phyloP scores from a whole-genome alignment of 371 early-diverging fungal genomes.

The Mortierella sp. region DNA sequence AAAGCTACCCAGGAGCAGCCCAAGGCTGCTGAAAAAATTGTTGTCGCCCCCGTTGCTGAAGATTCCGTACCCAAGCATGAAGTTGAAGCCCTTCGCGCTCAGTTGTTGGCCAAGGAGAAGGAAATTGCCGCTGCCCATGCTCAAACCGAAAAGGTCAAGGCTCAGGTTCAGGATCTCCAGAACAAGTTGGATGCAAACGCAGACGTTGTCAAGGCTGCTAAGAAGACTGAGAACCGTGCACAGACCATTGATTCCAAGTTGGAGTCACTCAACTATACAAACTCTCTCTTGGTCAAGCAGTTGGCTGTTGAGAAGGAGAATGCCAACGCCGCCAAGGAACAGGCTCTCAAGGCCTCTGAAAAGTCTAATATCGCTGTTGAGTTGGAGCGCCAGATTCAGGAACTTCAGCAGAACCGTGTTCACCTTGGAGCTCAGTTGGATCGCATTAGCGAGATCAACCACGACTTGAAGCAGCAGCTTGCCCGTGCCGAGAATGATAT shows the following conservation, averaged over 20 bases:
- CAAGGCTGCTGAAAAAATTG: slow-evolving; percentile 18
- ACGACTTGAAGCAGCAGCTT: slow-evolving; percentile 44
- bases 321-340: slow-evolving; percentile 35
- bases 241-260: slow-evolving; percentile 50
- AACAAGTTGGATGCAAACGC: slow-evolving; percentile 43
- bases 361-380: slow-evolving; percentile 23
- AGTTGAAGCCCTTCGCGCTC: slow-evolving; percentile 35
- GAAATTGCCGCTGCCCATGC: slow-evolving; percentile 22
- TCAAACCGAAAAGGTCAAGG: slow-evolving; percentile 31
- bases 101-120: slow-evolving; percentile 32
- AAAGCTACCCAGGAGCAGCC: slow-evolving; percentile 21
- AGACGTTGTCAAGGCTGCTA: slow-evolving; percentile 46
- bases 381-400: slow-evolving; percentile 42
- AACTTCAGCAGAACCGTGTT: slow-evolving; percentile 48
- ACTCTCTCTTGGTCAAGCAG: slow-evolving; percentile 58
- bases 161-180: slow-evolving; percentile 40
- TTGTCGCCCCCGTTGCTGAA: slow-evolving; percentile 11
- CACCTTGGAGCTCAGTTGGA: slow-evolving; percentile 44
- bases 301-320: slow-evolving; percentile 52
- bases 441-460: slow-evolving; percentile 31
- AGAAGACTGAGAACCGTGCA: slow-evolving; percentile 50
- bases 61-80: slow-evolving; percentile 36
- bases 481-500: slow-evolving; percentile 46
- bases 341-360: slow-evolving; percentile 35
- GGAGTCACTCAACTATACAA: slow-evolving; percentile 58